Conservation (phyloP, 2,329 filamentous ascomycete genomes). For the Hypoxylon sp. region DNA sequence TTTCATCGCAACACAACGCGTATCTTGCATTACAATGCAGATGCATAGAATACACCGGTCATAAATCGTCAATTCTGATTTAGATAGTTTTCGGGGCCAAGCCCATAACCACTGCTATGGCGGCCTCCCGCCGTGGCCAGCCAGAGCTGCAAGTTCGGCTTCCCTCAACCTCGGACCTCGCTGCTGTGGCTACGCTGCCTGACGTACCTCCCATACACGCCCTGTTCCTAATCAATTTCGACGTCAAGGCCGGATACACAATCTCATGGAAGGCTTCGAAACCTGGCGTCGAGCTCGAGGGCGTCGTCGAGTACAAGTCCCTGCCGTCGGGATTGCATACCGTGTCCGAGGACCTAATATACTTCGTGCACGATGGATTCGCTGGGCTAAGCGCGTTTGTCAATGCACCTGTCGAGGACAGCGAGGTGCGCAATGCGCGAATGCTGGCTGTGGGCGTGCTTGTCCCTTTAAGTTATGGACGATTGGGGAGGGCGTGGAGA, state of each 20-base stretch:
- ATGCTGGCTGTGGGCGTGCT: constrained; percentile 94
- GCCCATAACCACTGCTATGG: constrained; percentile 47
- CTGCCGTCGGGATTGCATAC: constrained; percentile 93
- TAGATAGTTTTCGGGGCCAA: not conserved
- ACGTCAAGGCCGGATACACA: constrained; percentile 92
- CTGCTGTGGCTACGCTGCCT: constrained; percentile 55
- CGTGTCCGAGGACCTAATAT: constrained; percentile 89
- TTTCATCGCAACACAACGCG: constrained; percentile 17
- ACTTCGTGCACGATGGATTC: constrained; percentile 89
- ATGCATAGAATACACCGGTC: constrained; percentile 8
- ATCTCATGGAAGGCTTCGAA: constrained; percentile 87
- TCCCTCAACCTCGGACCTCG: constrained; percentile 50
- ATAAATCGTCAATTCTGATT: constrained; percentile 7
- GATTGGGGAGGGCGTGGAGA: constrained; percentile 89
- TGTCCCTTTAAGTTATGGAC: constrained; percentile 86
- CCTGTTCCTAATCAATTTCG: constrained; percentile 90
- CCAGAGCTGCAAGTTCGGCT: constrained; percentile 55
- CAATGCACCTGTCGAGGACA: constrained; percentile 83
- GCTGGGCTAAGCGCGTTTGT: constrained; percentile 94
- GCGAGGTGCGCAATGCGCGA: constrained; percentile 84
- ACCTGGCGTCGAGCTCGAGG: constrained; percentile 81
- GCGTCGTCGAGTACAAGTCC: constrained; percentile 95
- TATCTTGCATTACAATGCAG: constrained; percentile 17
- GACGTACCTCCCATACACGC: constrained; percentile 77
- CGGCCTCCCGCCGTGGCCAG: constrained; percentile 55